phyloP scores from a whole-genome alignment of 2,329 filamentous ascomycete species.

The Diplodia corticola region DNA sequence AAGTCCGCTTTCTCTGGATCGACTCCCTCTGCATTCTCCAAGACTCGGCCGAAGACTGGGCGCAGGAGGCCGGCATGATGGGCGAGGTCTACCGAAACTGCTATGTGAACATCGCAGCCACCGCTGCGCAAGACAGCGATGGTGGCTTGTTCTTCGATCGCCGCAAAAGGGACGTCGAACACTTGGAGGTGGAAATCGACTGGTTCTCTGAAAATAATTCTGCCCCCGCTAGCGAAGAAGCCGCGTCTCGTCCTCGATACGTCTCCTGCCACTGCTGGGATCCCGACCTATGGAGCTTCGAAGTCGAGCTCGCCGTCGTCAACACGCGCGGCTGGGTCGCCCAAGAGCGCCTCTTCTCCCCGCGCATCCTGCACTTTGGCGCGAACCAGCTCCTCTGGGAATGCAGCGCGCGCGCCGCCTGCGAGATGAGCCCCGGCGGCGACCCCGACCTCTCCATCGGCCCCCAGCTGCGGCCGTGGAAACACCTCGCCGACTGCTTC shows the following conservation, averaged over 20 bases:
- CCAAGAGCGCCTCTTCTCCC: not conserved
- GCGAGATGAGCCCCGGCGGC: not conserved
- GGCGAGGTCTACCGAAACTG: not conserved
- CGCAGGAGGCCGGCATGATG: not conserved
- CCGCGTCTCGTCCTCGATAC: not conserved
- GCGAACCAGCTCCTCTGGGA: not conserved
- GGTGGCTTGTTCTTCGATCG: not conserved
- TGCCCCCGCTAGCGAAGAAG: not conserved
- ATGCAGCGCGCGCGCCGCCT: not conserved
- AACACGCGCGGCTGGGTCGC: not conserved
- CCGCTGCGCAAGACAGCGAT: not conserved
- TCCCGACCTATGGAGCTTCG: not conserved
- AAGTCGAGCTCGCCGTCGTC: not conserved
- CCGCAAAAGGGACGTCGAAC: not conserved
- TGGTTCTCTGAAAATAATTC: not conserved
- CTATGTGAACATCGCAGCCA: not conserved
- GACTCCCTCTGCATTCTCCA: not conserved
- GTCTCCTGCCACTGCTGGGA: not conserved
- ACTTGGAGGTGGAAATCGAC: not conserved
- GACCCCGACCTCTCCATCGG: not conserved
- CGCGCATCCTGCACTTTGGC: not conserved
- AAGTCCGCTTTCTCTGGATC: not conserved
- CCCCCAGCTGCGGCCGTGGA: not conserved
- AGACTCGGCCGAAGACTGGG: not conserved
- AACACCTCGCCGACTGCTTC: not conserved